phyloP scores from a whole-genome alignment of 1,139 yeast genomes.

The Suhomyces bokatorum region DNA sequence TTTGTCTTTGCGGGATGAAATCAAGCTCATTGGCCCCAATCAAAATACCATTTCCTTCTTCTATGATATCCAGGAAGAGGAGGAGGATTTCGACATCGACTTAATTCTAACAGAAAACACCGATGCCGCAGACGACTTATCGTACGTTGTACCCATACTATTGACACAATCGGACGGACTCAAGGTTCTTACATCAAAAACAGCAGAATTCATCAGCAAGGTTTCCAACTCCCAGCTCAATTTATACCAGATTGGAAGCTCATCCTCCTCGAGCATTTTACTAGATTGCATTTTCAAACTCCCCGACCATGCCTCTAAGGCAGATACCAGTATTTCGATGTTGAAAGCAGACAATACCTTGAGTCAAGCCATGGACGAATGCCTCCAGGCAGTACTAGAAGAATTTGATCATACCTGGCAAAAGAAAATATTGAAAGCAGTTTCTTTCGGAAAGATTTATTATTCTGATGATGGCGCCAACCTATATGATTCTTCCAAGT shows the following conservation, averaged over 20 bases:
- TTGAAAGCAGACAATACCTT: slow-evolving; percentile 57
- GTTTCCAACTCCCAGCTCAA: slow-evolving; percentile 61
- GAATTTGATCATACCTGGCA: slow-evolving; percentile 82
- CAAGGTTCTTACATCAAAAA: slow-evolving; percentile 57
- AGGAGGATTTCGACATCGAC: slow-evolving; percentile 34
- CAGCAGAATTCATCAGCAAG: slow-evolving; percentile 63
- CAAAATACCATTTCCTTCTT: slow-evolving; percentile 56
- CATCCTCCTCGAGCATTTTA: slow-evolving; percentile 78
- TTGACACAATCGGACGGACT: slow-evolving; percentile 71
- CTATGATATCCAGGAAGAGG: slow-evolving; percentile 39
- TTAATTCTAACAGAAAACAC: slow-evolving; percentile 16
- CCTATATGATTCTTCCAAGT: slow-evolving; percentile 58
- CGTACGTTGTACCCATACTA: slow-evolving; percentile 39
- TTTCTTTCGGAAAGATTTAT: slow-evolving; percentile 81
- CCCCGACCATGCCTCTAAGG: slow-evolving; percentile 71
- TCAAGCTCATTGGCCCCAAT: slow-evolving; percentile 71
- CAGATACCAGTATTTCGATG: slow-evolving; percentile 68
- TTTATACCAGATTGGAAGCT: slow-evolving; percentile 79
- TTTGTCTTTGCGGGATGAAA: slow-evolving; percentile 58
- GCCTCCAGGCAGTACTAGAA: slow-evolving; percentile 73
- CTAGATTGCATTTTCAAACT: slow-evolving; percentile 80
- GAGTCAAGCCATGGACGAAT: slow-evolving; percentile 63
- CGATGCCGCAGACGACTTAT: slow-evolving; percentile 22
- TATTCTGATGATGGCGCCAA: slow-evolving; percentile 28
- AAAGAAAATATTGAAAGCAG: slow-evolving; percentile 75